Percentiles rank a stretch among this genome's conserved stretches.
phyloP scores from a whole-genome alignment of 179 eudicot species.

The Patellifolia procumbens region DNA sequence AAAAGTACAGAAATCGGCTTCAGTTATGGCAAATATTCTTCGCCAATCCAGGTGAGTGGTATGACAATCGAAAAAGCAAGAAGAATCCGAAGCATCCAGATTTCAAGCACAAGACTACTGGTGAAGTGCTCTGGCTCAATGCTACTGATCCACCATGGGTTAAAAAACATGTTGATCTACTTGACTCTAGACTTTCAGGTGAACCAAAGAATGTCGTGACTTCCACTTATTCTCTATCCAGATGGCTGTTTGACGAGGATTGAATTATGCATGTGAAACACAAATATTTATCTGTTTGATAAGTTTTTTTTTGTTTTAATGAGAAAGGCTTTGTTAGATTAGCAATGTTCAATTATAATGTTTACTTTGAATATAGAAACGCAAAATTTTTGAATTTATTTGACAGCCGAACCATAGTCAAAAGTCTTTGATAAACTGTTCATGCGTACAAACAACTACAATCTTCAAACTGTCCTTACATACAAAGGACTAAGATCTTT shows the following conservation, averaged over 20 bases:
- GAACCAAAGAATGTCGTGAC: conserved; percentile 3
- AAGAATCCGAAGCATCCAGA: conserved; percentile 52
- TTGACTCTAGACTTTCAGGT: conserved; percentile 42
- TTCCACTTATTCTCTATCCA: conserved; percentile 20
- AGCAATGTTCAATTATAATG: too few species aligned
- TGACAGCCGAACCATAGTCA: too few species aligned
- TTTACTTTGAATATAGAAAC: too few species aligned
- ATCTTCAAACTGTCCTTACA: too few species aligned
- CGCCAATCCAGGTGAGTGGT: conserved; percentile 69
- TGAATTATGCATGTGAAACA: too few species aligned
- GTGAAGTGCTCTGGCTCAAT: conserved; percentile 71
- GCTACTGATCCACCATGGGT: conserved; percentile 73
- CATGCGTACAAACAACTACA: too few species aligned
- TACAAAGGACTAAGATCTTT: too few species aligned
- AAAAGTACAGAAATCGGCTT: conserved; percentile 43
- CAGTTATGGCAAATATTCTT: conserved; percentile 72
- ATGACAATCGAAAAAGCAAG: conserved; percentile 55
- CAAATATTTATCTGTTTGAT: too few species aligned
- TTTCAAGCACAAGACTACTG: conserved; percentile 63
- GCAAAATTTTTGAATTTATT: too few species aligned
- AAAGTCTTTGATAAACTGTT: too few species aligned
- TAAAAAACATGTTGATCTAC: conserved; percentile 49
- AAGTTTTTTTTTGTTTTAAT: too few species aligned
- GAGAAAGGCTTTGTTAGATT: too few species aligned
- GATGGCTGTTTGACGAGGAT: conserved; percentile 33